Evolutionary conservation across 345 rosid genomes (phyloP).

Genomic region (Linum trigynum): DNA sequence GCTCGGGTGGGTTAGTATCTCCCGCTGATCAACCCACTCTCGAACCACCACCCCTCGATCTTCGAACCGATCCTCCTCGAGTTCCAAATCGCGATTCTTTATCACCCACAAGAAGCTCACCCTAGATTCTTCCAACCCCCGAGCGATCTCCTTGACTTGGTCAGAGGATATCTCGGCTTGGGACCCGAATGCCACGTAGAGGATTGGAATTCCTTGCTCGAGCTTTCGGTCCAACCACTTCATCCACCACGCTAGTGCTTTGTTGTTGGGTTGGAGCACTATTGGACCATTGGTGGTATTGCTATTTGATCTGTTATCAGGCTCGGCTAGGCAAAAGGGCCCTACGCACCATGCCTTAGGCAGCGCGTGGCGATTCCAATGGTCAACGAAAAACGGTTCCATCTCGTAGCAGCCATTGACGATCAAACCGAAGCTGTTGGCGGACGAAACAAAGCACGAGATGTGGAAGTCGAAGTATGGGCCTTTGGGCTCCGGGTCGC

Average conservation of each 20-base stretch:
- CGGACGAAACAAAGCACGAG: conserved; percentile 5
- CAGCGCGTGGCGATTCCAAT: conserved; percentile 9
- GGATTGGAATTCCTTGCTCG: conserved; percentile 35
- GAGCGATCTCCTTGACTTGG: conserved; percentile 45
- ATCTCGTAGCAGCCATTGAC: conserved; percentile 59
- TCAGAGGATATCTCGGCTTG: conserved; percentile 48
- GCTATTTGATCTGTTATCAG: conserved; percentile 3
- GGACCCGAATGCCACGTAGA: conserved; percentile 78
- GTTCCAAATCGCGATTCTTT: conserved; percentile 28
- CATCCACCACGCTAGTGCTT: conserved; percentile 34
- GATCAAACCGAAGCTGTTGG: conserved; percentile 33
- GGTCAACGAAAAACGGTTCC: conserved; percentile 42
- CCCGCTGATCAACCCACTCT: conserved; percentile 67
- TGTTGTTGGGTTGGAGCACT: not conserved
- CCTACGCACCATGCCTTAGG: conserved; percentile 43
- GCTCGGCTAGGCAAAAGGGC: conserved; percentile 39
- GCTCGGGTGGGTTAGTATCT: conserved; percentile 44
- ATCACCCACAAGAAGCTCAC: conserved; percentile 58
- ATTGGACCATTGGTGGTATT: not conserved
- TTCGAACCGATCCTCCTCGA: conserved; percentile 17
- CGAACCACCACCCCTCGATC: conserved; percentile 47
- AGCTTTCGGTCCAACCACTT: conserved; percentile 51
- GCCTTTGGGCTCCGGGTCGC: conserved; percentile 12
- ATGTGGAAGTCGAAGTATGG: conserved; percentile 9
- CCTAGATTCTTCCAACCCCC: conserved; percentile 48